A percentile compares a stretch with the other conserved stretches of the same genome.
phyloP scores from a whole-genome alignment of 2,329 filamentous ascomycete genomes.

The Colletotrichum limetticola region DNA sequence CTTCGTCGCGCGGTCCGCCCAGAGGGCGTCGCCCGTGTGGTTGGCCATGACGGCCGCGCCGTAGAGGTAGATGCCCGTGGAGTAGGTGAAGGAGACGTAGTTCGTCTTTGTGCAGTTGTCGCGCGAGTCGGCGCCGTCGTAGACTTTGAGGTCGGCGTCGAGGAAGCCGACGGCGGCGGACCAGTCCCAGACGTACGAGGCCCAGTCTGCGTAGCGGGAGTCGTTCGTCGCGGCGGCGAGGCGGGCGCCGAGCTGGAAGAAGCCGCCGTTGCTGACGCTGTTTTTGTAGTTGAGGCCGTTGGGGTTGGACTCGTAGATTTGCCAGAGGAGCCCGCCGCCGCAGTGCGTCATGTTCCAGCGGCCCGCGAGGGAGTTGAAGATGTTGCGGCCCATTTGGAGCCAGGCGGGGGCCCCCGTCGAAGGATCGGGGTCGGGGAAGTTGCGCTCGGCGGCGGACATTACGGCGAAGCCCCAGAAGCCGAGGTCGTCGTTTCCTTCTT shows the following conservation, averaged over 20 bases:
- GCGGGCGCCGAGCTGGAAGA: constrained; percentile 84
- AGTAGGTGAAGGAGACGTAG: constrained; percentile 72
- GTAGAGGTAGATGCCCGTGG: constrained; percentile 72
- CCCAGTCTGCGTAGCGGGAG: constrained; percentile 74
- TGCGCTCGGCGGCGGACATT: constrained; percentile 75
- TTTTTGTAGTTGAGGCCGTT: constrained; percentile 88
- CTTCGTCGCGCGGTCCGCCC: constrained; percentile 62
- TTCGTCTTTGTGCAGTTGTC: constrained; percentile 65
- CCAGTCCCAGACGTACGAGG: constrained; percentile 75
- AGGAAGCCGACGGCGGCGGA: constrained; percentile 66
- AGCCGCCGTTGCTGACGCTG: constrained; percentile 81
- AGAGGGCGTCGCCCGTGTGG: constrained; percentile 62
- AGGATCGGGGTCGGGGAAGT: constrained; percentile 70
- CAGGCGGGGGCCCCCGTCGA: constrained; percentile 63
- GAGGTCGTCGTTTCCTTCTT: constrained; percentile 80
- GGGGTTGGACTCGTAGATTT: constrained; percentile 80
- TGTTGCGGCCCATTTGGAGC: constrained; percentile 74
- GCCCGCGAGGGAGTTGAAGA: constrained; percentile 76
- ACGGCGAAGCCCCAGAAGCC: constrained; percentile 78
- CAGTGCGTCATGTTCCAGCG: constrained; percentile 79
- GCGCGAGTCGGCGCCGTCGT: constrained; percentile 68
- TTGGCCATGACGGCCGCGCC: constrained; percentile 74
- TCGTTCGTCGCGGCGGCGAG: constrained; percentile 77
- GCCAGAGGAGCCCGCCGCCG: constrained; percentile 81
- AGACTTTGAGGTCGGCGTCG: constrained; percentile 64